phyloP scores from a whole-genome alignment of 371 early-diverging fungal species.

The Synchytrium microbalum region DNA sequence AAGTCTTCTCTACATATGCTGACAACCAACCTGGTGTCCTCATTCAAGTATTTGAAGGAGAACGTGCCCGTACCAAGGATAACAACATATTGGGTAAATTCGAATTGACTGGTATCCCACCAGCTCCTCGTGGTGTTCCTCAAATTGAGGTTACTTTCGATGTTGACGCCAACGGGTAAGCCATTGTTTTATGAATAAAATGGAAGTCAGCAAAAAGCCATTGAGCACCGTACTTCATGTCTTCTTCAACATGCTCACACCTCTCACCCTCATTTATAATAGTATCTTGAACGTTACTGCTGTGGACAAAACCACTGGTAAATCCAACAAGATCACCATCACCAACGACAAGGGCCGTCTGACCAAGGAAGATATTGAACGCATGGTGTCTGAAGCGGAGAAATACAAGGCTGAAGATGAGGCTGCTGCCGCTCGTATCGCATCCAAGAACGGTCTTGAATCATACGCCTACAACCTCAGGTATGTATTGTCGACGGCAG shows the following conservation, averaged over 20 bases:
- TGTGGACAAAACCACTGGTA: constrained; percentile 90
- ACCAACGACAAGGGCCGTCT: constrained; percentile 98
- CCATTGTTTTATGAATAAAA: not conserved
- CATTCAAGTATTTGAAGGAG: constrained; percentile 97
- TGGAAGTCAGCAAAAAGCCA: no score
- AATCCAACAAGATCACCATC: constrained; percentile 92
- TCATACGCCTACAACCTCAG: constrained; percentile 88
- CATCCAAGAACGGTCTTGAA: constrained; percentile 88
- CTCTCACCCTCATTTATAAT: constrained; percentile 6
- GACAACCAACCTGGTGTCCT: constrained; percentile 98
- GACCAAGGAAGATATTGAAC: constrained; percentile 63
- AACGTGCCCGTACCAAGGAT: constrained; percentile 92
- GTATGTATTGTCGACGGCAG: no score
- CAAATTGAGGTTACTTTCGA: constrained; percentile 98
- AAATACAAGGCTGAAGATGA: constrained; percentile 95
- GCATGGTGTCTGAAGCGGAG: constrained; percentile 45
- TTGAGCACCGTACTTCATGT: not conserved
- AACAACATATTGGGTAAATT: constrained; percentile 96
- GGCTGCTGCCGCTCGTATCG: constrained; percentile 73
- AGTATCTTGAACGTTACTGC: constrained; percentile 95
- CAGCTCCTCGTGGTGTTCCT: constrained; percentile 95
- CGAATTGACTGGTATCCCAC: constrained; percentile 91
- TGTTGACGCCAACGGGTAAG: constrained; percentile 81
- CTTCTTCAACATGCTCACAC: no score
- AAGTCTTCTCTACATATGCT: constrained; percentile 95